Evolutionary conservation across 176 grass and related monocot species (phyloP), one percentile per base, ranked within the genome.

Genomic region (Oryza meridionalis): DNA sequence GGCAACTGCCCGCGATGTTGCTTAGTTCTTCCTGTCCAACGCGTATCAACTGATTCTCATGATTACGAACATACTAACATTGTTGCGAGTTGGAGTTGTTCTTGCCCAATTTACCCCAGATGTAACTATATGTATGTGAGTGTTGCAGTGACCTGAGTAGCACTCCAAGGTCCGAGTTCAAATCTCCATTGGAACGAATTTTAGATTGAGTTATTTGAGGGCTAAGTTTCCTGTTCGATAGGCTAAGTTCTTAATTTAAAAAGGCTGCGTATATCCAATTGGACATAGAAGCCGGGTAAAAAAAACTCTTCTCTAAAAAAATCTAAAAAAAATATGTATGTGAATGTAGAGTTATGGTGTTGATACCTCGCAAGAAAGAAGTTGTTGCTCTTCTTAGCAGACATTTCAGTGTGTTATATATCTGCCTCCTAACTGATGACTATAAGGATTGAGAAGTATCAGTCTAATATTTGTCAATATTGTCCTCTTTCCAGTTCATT

Each of bases 401-500:
- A 31, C 17, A 35, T 44, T 26, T 14, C 66, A 68, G 29, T 13
- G 22, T 38, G 24, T 63, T 42, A 43, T 85, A 14, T 64, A 67
- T 7, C 10, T 72, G 10, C 21, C 42, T 62, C 40, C 11, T 14
- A 65, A 31, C 9, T 55, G 32, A 89, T 81, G 31, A 70, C 50
- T 35, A 64, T 64, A 73, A 73, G 38, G 38, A 9, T 40, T 40
- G 7, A 37, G 14, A 43, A 72, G 2, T 26, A 63, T 63, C 55
- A n/a, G 61, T 82, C 38, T 82, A 58, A 45, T 79, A 31, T 53
- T 44, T 88, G 26, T 78, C 65, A 45, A 53, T 69, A n/a, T 68
- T 74, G 72, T 65, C 45, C 27, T 82, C 46, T 37, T 37, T 68
- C 45, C 72, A 94, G 90, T 93, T 92, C 76, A 72, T 97, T 82